Conservation (phyloP, 306 rosid genomes). For the Fagus crenata region DNA sequence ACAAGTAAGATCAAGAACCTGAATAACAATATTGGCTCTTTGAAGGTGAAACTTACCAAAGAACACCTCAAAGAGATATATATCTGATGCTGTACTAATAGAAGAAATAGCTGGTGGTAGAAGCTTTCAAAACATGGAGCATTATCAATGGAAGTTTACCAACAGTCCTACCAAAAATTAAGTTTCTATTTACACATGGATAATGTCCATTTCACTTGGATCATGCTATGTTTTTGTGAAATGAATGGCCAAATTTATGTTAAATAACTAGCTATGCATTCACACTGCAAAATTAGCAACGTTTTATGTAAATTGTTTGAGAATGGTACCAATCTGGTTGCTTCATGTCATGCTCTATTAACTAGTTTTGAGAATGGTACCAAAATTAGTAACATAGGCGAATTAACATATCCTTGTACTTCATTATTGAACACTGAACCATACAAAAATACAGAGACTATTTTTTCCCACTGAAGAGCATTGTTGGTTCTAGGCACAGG, state of each 20-base stretch:
- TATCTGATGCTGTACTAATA: slow-evolving; percentile 47
- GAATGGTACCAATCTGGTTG: not conserved
- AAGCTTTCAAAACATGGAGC: not conserved
- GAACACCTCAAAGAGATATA: slow-evolving; percentile 46
- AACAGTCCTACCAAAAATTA: slow-evolving; percentile 51
- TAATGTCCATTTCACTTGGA: not conserved
- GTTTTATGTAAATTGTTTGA: not conserved
- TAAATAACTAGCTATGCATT: not conserved
- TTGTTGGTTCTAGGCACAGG: slow-evolving; percentile 37
- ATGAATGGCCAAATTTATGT: not conserved
- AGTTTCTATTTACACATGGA: not conserved
- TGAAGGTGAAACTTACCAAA: slow-evolving; percentile 47
- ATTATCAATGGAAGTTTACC: slow-evolving; percentile 41
- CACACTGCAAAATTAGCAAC: not conserved
- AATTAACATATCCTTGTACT: not conserved
- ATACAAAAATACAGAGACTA: not conserved
- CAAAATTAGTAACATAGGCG: not conserved
- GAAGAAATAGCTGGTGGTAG: slow-evolving; percentile 55
- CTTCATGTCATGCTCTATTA: not conserved
- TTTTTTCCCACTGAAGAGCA: slow-evolving; percentile 30
- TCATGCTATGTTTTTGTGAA: not conserved
- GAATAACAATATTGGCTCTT: slow-evolving; percentile 53
- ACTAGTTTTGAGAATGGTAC: not conserved
- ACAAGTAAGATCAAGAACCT: slow-evolving; percentile 70
- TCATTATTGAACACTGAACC: not conserved